phyloP scores from a whole-genome alignment of 331 rosid species.

The Malus hybrid region DNA sequence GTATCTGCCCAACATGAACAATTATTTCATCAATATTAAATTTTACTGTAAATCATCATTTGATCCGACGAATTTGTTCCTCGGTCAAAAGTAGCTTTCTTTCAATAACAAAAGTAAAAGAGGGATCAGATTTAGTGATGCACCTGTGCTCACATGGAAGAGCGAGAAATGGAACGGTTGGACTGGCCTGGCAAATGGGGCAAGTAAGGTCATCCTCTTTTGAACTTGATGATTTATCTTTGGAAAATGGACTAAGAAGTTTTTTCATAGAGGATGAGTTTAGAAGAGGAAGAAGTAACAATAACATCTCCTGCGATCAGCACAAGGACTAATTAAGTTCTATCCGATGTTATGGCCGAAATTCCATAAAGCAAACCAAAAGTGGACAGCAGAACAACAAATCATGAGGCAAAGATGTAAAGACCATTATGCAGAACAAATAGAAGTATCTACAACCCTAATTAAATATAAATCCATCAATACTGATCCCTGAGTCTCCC shows the following conservation, averaged over 20 bases:
- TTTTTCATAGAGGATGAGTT: constrained; percentile 80
- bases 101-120: neutral
- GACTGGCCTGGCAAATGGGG: constrained; percentile 81
- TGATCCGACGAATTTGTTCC: neutral
- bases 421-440: neutral
- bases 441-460: neutral
- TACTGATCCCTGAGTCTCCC: neutral
- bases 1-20: constrained; percentile 45
- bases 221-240: constrained; percentile 78
- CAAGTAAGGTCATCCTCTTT: constrained; percentile 58
- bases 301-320: constrained; percentile 85
- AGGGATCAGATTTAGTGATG: neutral
- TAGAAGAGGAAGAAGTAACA: constrained; percentile 95
- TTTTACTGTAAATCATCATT: neutral
- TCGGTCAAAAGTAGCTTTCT: neutral
- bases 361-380: neutral
- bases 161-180: constrained; percentile 82
- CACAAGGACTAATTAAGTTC: constrained; percentile 1
- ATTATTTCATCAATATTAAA: neutral
- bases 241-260: constrained; percentile 77
- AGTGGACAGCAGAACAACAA: neutral
- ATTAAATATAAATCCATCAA: neutral
- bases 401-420: neutral
- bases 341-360: neutral
- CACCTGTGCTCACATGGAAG: constrained; percentile 97